phyloP scores from a whole-genome alignment of 805 yeast genomes.

The Candida germanica region DNA sequence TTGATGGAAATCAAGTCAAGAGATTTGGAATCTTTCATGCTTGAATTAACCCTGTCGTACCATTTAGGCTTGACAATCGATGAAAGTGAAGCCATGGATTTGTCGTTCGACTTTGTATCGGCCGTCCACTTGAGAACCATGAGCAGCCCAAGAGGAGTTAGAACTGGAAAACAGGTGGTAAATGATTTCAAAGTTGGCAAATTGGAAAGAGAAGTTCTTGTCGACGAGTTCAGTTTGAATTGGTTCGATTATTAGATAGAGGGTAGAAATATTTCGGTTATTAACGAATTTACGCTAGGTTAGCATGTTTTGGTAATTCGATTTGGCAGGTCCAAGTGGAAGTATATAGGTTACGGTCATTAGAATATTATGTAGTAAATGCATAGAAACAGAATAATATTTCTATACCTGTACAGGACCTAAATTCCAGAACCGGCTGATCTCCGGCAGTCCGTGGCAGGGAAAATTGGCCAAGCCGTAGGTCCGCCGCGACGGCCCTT shows the following conservation, averaged over 20 bases:
- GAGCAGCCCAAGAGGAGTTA: background rate
- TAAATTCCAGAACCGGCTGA: too few relatives aligned
- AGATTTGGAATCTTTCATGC: constrained; percentile 32
- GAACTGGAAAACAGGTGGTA: background rate
- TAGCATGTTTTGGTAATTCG: too few relatives aligned
- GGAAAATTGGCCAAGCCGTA: constrained; percentile 1
- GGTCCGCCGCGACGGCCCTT: constrained; percentile 10
- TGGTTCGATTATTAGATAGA: constrained; percentile 16
- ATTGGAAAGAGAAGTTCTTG: constrained; percentile 9
- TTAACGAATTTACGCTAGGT: too few relatives aligned
- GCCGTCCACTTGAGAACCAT: too few relatives aligned
- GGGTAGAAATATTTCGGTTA: too few relatives aligned
- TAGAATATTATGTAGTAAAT: too few relatives aligned
- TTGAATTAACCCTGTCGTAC: constrained; percentile 24
- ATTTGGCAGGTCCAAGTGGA: too few relatives aligned
- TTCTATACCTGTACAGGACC: too few relatives aligned
- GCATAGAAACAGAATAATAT: too few relatives aligned
- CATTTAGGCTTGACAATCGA: constrained; percentile 44
- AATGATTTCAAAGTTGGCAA: constrained; percentile 1
- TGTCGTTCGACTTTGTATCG: constrained; percentile 1
- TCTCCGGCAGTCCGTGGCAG: constrained; percentile 3
- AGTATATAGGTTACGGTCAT: too few relatives aligned
- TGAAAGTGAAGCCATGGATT: constrained; percentile 20
- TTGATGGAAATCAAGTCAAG: constrained; percentile 26
- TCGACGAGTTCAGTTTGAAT: constrained; percentile 12